phyloP scores from a whole-genome alignment of 2,329 filamentous ascomycete genomes.

The Cladosporium austrohemisphaericum region DNA sequence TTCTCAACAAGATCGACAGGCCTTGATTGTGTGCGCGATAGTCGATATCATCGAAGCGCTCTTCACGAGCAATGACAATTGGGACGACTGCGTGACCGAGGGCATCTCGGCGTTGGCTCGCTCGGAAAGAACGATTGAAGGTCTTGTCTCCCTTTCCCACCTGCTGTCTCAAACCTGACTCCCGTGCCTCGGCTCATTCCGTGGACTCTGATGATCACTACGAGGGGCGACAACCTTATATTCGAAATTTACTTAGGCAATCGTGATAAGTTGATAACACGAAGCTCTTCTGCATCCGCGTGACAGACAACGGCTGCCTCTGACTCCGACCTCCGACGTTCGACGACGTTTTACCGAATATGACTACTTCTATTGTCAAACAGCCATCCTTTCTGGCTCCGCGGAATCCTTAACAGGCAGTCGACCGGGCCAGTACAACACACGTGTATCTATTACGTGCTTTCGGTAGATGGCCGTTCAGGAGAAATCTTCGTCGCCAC shows the following conservation, averaged over 20 bases:
- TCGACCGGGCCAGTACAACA: neutral
- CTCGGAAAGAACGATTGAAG: neutral
- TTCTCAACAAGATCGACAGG: too few species aligned
- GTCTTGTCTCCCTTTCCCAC: neutral
- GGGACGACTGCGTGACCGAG: neutral
- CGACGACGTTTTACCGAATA: too few species aligned
- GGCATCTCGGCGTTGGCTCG: neutral
- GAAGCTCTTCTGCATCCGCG: too few species aligned
- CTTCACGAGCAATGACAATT: too few species aligned
- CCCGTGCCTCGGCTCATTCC: neutral
- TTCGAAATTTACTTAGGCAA: neutral
- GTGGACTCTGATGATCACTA: neutral
- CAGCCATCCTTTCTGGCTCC: neutral
- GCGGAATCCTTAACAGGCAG: neutral
- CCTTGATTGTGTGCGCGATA: too few species aligned
- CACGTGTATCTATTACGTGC: conserved; percentile 7
- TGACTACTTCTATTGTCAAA: neutral
- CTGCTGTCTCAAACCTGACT: neutral
- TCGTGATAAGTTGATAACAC: too few species aligned
- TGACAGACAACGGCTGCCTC: too few species aligned
- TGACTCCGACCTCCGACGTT: neutral
- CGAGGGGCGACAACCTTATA: neutral
- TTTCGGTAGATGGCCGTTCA: conserved; percentile 15
- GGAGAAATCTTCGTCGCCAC: conserved; percentile 25
- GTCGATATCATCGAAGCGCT: too few species aligned